phyloP scores from a whole-genome alignment of 306 rosid genomes.

The Inga leiocalycina region DNA sequence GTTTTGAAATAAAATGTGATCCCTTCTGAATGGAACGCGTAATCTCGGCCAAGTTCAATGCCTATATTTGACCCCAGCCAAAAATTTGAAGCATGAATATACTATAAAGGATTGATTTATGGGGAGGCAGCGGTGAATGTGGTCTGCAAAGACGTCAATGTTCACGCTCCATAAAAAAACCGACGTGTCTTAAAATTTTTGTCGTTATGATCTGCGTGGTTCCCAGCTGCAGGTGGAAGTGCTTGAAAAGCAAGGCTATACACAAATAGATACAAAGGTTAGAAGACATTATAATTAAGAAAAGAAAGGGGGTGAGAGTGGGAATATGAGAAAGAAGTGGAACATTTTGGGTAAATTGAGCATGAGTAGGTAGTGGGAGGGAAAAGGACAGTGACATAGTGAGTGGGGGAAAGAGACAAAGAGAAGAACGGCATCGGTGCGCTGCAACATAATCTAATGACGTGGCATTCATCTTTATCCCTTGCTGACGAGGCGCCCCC shows the following conservation, averaged over 20 bases:
- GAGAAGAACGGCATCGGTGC: neutral
- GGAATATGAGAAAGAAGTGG: neutral
- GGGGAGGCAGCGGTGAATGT: neutral
- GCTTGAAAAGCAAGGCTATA: neutral
- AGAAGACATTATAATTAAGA: neutral
- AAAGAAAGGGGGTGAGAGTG: neutral
- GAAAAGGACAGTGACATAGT: neutral
- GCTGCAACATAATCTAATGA: neutral
- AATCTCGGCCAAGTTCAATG: slow-evolving; percentile 9
- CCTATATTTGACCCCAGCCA: neutral
- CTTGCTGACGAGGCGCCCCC: neutral
- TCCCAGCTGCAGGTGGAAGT: neutral
- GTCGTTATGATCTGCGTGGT: neutral
- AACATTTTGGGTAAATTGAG: neutral
- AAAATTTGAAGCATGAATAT: neutral
- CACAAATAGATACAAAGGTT: neutral
- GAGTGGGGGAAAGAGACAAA: neutral
- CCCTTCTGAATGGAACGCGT: neutral
- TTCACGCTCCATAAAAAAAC: neutral
- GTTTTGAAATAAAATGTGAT: neutral
- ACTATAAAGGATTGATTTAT: neutral
- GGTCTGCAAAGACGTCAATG: neutral
- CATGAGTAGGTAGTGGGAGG: neutral
- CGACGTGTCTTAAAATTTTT: neutral
- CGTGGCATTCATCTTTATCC: neutral